A percentile compares a stretch with the other conserved stretches of the same genome.
These are phyloP conservation scores for Casuarina cunninghamiana DNA, from an alignment of 306 rosid genomes.

Conservation along the genomic window DNA sequence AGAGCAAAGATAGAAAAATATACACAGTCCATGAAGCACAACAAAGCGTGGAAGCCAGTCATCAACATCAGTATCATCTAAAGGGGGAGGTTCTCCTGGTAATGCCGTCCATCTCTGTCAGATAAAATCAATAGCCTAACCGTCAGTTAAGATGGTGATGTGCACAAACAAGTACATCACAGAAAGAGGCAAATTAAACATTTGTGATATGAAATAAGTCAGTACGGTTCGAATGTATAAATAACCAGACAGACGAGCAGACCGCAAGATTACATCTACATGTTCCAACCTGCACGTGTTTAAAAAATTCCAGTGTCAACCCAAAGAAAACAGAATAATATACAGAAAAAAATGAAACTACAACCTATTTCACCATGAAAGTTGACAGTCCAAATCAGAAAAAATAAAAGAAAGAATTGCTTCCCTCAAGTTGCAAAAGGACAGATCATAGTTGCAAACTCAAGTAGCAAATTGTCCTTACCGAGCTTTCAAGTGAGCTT, in stretches of 20 bases:
- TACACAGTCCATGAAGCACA: conserved; percentile 75
- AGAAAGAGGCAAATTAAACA: conserved; percentile 16
- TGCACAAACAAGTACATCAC: background rate
- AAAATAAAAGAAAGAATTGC: background rate
- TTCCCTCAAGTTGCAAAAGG: background rate
- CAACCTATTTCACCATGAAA: background rate
- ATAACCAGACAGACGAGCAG: conserved; percentile 81
- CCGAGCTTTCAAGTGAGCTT: conserved; percentile 87
- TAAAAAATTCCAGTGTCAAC: conserved; percentile 17
- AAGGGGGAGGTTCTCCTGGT: conserved; percentile 84
- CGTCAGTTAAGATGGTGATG: conserved; percentile 22
- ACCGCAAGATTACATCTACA: conserved; percentile 72
- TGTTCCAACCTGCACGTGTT: conserved; percentile 71
- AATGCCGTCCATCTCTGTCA: conserved; percentile 74
- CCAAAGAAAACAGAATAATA: background rate
- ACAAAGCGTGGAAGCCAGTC: conserved; percentile 94
- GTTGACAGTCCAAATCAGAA: background rate
- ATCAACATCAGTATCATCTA: conserved; percentile 74
- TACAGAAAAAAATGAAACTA: background rate
- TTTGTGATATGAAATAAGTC: conserved; percentile 20
- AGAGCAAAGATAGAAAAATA: conserved; percentile 64
- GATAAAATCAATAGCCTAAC: conserved; percentile 11
- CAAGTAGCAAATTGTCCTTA: conserved; percentile 42
- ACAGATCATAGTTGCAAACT: conserved; percentile 5
- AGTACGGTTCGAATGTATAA: conserved; percentile 75